phyloP scores from a whole-genome alignment of 2,329 filamentous ascomycete genomes.

The Parafenestella ontariensis region DNA sequence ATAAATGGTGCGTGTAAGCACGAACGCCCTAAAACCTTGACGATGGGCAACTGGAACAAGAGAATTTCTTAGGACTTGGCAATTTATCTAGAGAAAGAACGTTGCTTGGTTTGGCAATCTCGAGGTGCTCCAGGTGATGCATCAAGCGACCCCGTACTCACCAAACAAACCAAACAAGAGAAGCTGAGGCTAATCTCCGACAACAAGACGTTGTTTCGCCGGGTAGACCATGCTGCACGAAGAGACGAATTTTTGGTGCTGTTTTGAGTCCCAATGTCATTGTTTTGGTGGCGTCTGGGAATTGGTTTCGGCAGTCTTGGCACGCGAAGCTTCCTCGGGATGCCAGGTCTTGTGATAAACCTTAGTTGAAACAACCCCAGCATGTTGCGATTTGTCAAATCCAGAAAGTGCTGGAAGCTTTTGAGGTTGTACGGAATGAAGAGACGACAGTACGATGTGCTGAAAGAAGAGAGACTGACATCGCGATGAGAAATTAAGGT shows the following conservation, averaged over 20 bases:
- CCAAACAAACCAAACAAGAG: constrained; percentile 5
- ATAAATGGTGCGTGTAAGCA: constrained; percentile 9
- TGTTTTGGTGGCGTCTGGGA: constrained; percentile 44
- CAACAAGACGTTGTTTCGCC: constrained; percentile 12
- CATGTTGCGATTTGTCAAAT: constrained; percentile 1
- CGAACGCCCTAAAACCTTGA: constrained; percentile 9
- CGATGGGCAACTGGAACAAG: constrained; percentile 13
- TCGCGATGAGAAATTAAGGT: too few relatives aligned
- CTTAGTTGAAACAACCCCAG: constrained; percentile 14
- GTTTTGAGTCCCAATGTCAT: constrained; percentile 35
- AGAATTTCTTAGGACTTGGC: constrained; percentile 24
- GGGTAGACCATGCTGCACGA: constrained; percentile 14
- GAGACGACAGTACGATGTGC: too few relatives aligned
- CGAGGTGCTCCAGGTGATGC: constrained; percentile 21
- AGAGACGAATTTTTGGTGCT: constrained; percentile 13
- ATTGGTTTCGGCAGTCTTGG: constrained; percentile 42
- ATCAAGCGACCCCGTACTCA: constrained; percentile 12
- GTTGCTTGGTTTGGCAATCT: constrained; percentile 22
- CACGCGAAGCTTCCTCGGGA: constrained; percentile 32
- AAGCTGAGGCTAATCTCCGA: constrained; percentile 13
- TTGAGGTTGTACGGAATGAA: too few relatives aligned
- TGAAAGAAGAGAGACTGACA: too few relatives aligned
- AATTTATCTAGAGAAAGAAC: constrained; percentile 17
- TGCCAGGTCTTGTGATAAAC: constrained; percentile 27
- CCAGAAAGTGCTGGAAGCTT: too few relatives aligned